A percentile compares a stretch with the other conserved stretches of the same genome.
Conservation (phyloP, 441 rosid genomes). For the Rhodomyrtus psidioides region DNA sequence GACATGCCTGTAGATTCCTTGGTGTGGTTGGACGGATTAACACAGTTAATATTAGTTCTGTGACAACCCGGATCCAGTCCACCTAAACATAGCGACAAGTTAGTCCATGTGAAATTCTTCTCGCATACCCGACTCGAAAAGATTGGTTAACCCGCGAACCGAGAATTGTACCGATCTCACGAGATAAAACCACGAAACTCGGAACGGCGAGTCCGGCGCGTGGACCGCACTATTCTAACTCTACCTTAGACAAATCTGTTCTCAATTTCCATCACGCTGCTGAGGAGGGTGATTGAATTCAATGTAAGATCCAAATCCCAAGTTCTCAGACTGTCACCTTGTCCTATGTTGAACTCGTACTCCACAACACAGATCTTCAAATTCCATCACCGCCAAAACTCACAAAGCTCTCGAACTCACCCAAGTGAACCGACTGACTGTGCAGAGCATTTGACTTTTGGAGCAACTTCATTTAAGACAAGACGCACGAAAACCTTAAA, state of each 20-base stretch:
- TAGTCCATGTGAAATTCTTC: too few relatives aligned
- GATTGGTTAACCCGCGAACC: not conserved
- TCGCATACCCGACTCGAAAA: not conserved
- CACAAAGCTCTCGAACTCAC: too few relatives aligned
- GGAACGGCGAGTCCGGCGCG: not conserved
- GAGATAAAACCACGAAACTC: not conserved
- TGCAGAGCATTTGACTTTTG: not conserved
- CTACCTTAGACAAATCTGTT: not conserved
- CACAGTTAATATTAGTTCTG: not conserved
- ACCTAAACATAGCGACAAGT: too few relatives aligned
- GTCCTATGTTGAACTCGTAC: not conserved
- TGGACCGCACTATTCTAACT: not conserved
- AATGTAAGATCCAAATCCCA: not conserved
- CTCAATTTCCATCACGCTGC: not conserved
- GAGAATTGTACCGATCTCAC: not conserved
- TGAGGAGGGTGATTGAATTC: not conserved
- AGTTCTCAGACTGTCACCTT: not conserved
- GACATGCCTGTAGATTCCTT: not conserved
- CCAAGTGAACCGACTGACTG: not conserved
- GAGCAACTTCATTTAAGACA: not conserved
- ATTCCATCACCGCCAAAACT: not conserved
- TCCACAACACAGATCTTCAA: not conserved
- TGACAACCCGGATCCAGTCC: accelerated
- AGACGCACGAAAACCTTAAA: not conserved
- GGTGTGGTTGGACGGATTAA: not conserved